Percentiles rank a stretch among this genome's conserved stretches.
These are phyloP conservation scores for Fusarium sp. DNA, from an alignment of 2,329 filamentous ascomycete species.

Conservation along the genomic window DNA sequence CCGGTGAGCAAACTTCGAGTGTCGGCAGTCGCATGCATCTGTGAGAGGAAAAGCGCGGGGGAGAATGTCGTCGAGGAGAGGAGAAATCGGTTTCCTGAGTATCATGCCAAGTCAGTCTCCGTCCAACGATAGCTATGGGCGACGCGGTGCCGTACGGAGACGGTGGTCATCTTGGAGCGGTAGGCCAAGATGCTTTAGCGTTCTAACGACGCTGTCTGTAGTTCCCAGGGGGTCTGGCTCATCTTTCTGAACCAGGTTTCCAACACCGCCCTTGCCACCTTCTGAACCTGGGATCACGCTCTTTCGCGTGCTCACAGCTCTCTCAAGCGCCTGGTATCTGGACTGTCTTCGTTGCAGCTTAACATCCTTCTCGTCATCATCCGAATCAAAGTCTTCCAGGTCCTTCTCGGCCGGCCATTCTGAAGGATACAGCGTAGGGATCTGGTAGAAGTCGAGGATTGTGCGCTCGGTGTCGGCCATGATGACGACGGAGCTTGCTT, in stretches of 20 bases:
- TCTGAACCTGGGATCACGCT: slow-evolving; percentile 74
- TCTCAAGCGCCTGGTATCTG: slow-evolving; percentile 85
- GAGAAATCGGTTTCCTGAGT: slow-evolving; percentile 85
- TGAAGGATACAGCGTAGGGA: slow-evolving; percentile 79
- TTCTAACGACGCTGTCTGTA: slow-evolving; percentile 84
- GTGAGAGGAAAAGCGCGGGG: slow-evolving; percentile 88
- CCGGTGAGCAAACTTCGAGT: slow-evolving; percentile 84
- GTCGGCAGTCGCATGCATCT: slow-evolving; percentile 87
- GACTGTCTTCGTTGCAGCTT: slow-evolving; percentile 73
- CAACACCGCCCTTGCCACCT: slow-evolving; percentile 72
- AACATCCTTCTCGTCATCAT: slow-evolving; percentile 61
- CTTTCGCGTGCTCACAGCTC: slow-evolving; percentile 75
- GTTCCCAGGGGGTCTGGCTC: slow-evolving; percentile 93
- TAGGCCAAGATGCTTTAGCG: slow-evolving; percentile 80
- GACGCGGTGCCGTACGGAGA: slow-evolving; percentile 66
- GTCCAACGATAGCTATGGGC: slow-evolving; percentile 1
- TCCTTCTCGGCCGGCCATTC: slow-evolving; percentile 89
- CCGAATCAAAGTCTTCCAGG: slow-evolving; percentile 71
- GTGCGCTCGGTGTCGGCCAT: slow-evolving; percentile 80
- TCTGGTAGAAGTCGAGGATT: slow-evolving; percentile 90
- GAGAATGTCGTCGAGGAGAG: slow-evolving; percentile 97
- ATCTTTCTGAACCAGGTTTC: slow-evolving; percentile 87
- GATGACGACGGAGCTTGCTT: slow-evolving; percentile 29
- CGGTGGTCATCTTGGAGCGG: slow-evolving; percentile 85
- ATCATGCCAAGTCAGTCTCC: slow-evolving; percentile 28